Conservation (phyloP, 2,329 filamentous ascomycete species). For the Pyrenochaeta sp. region DNA sequence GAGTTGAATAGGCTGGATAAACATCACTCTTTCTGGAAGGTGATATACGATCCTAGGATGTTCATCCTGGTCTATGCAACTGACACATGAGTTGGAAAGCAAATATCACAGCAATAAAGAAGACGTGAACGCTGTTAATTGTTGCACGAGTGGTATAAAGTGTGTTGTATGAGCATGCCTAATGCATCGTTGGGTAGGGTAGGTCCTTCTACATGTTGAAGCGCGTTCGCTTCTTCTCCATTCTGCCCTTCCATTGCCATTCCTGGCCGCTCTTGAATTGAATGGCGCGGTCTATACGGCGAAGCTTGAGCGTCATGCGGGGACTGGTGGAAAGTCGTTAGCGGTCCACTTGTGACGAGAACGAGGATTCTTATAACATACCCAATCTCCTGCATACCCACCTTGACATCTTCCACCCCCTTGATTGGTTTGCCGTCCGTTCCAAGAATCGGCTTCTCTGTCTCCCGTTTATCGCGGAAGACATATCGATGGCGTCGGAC, state of each 20-base stretch:
- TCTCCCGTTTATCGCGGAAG: slow-evolving; percentile 86
- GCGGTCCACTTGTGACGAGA: background rate
- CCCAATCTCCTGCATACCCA: slow-evolving; percentile 89
- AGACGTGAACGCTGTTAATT: background rate
- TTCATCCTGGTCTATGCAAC: no score
- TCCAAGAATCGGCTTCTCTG: slow-evolving; percentile 85
- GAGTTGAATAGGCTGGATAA: no score
- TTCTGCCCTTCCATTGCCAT: slow-evolving; percentile 96
- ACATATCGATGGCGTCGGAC: slow-evolving; percentile 89
- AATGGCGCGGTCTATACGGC: slow-evolving; percentile 90
- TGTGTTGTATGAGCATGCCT: background rate
- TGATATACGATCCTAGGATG: no score
- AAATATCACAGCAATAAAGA: background rate
- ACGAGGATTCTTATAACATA: slow-evolving; percentile 13
- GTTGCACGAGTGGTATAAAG: background rate
- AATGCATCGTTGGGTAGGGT: background rate
- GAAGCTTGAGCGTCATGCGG: slow-evolving; percentile 83
- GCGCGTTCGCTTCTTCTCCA: slow-evolving; percentile 92
- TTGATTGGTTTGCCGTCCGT: slow-evolving; percentile 83
- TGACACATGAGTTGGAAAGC: no score
- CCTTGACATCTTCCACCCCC: slow-evolving; percentile 84
- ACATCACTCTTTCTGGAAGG: no score
- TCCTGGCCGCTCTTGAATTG: slow-evolving; percentile 78
- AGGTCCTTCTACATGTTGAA: slow-evolving; percentile 77
- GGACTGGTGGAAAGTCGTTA: slow-evolving; percentile 21